A percentile compares a stretch with the other conserved stretches of the same genome.
Conservation (phyloP, 2,329 filamentous ascomycete species). For the Tetracladium maxilliforme region DNA sequence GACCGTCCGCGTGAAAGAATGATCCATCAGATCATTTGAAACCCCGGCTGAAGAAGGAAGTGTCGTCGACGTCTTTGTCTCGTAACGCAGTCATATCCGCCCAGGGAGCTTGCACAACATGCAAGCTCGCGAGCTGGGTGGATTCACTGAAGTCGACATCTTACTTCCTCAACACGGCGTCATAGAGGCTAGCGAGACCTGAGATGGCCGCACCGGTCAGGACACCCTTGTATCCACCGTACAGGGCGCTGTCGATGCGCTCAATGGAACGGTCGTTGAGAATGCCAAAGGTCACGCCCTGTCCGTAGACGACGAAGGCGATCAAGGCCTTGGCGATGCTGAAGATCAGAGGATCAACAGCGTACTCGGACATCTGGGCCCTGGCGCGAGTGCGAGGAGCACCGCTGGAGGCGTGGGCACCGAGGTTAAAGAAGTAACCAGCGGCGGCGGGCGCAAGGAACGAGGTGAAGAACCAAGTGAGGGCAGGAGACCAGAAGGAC, state of each 20-base stretch:
- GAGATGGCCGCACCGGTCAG: conserved; percentile 56
- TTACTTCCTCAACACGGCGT: conserved; percentile 60
- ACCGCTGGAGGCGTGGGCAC: conserved; percentile 17
- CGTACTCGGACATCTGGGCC: conserved; percentile 31
- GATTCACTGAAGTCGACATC: too few species aligned
- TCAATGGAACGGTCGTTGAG: conserved; percentile 44
- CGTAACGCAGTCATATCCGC: too few species aligned
- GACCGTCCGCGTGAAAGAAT: too few species aligned
- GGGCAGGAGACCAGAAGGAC: conserved; percentile 72
- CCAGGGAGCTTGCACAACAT: too few species aligned
- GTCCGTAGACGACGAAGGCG: conserved; percentile 66
- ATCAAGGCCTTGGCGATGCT: conserved; percentile 77
- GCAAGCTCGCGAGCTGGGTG: too few species aligned
- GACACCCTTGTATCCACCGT: conserved; percentile 56
- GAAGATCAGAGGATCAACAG: conserved; percentile 76
- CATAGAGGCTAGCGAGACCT: conserved; percentile 57
- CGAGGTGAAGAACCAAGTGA: conserved; percentile 63
- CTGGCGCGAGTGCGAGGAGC: conserved; percentile 27
- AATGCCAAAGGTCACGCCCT: conserved; percentile 47
- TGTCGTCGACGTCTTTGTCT: too few species aligned
- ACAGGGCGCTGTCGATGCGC: conserved; percentile 50
- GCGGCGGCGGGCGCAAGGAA: conserved; percentile 53
- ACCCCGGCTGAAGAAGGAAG: too few species aligned
- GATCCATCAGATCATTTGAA: too few species aligned
- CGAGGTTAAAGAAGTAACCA: conserved; percentile 87